These are phyloP conservation scores for Anethum foeniculum DNA, from an alignment of 140 eudicot species.

Conservation along the genomic window DNA sequence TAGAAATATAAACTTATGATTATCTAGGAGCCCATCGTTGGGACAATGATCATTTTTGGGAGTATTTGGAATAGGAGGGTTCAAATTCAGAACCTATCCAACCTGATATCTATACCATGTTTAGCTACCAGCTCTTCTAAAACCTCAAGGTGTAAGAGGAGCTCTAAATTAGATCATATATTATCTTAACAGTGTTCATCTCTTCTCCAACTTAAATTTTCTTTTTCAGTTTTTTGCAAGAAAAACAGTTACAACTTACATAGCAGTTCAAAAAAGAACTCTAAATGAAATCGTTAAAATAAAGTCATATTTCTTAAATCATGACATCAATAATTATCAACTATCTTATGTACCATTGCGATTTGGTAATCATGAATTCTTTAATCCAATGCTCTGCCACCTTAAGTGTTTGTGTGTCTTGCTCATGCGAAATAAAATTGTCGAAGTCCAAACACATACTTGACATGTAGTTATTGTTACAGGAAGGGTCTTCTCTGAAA, in stretches of 20 bases:
- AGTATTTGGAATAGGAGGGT: too few relatives aligned
- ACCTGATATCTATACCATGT: too few relatives aligned
- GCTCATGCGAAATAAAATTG: background rate
- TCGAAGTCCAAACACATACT: background rate
- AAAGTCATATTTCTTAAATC: background rate
- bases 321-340: background rate
- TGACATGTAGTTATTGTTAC: conserved; percentile 9
- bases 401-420: background rate
- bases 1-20: background rate
- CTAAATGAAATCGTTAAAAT: background rate
- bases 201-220: background rate
- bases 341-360: background rate
- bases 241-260: background rate
- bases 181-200: background rate
- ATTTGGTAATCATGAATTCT: background rate
- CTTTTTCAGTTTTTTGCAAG: background rate
- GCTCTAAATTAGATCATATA: too few relatives aligned
- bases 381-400: background rate
- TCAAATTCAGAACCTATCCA: too few relatives aligned
- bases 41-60: too few relatives aligned
- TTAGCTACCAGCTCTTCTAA: too few relatives aligned
- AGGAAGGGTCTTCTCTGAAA: conserved; percentile 83
- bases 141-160: too few relatives aligned
- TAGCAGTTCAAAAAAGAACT: background rate
- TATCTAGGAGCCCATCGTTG: too few relatives aligned